Evolutionary conservation across 441 rosid species (phyloP).

Genomic region (Adansonia gregorii): DNA sequence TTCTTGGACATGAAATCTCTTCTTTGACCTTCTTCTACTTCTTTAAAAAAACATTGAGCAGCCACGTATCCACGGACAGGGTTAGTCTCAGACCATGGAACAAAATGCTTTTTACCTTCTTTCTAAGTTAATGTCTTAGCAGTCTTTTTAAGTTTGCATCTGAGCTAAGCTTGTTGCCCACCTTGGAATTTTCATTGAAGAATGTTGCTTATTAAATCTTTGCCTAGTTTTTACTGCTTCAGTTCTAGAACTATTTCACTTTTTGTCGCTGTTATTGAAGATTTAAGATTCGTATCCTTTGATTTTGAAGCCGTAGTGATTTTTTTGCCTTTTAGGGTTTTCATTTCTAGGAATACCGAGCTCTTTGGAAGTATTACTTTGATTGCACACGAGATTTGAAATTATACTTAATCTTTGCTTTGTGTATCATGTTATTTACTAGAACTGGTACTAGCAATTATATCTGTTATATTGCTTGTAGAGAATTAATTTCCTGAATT

Average conservation of each 20-base stretch:
- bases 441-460: not conserved
- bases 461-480: not conserved
- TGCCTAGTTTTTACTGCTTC: slow-evolving; percentile 13
- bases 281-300: not conserved
- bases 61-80: no score
- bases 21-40: not conserved
- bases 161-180: slow-evolving; percentile 1
- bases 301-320: not conserved
- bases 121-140: not conserved
- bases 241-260: not conserved
- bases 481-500: not conserved
- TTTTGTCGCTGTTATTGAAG: not conserved
- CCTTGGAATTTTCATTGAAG: not conserved
- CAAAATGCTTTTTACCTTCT: not conserved
- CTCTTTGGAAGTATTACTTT: not conserved
- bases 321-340: not conserved
- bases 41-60: no score
- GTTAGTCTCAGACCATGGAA: no score
- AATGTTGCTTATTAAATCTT: not conserved
- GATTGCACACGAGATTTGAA: not conserved
- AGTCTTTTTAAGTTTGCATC: slow-evolving; percentile 30
- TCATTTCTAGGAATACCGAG: not conserved
- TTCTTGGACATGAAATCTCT: not conserved
- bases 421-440: not conserved
- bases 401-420: not conserved